Conservation (phyloP, 305 asterid genomes). For the Fraxinus nigra region DNA sequence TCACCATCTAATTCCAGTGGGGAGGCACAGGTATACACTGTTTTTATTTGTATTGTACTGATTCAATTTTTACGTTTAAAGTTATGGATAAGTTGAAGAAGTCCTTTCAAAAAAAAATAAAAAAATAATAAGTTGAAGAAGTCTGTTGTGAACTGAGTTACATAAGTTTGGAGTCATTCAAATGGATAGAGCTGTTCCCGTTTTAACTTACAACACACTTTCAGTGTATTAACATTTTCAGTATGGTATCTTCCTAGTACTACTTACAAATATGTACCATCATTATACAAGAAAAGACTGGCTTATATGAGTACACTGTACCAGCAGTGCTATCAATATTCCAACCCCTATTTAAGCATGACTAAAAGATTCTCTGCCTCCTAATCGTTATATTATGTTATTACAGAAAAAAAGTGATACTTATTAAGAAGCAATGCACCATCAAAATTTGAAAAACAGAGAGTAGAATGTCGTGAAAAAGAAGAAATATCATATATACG, state of each 20-base stretch:
- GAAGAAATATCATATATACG: not conserved
- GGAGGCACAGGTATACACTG: conserved; percentile 70
- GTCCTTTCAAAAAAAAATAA: not conserved
- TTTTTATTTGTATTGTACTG: conserved; percentile 5
- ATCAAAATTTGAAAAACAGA: not conserved
- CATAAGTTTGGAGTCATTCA: not conserved
- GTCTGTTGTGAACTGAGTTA: not conserved
- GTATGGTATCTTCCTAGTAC: not conserved
- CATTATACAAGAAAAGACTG: not conserved
- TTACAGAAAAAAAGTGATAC: not conserved
- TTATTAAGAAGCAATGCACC: not conserved
- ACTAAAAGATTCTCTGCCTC: not conserved
- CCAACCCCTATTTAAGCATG: not conserved
- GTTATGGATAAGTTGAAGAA: not conserved
- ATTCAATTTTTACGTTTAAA: conserved; percentile 1
- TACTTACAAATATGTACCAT: not conserved
- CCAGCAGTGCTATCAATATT: not conserved
- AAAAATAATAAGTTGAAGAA: not conserved
- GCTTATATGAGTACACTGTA: not conserved
- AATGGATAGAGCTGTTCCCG: not conserved
- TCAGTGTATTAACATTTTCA: not conserved
- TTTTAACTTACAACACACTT: not conserved
- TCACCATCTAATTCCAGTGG: conserved; percentile 87
- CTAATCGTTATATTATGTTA: not conserved
- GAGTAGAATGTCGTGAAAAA: not conserved